Conservation (phyloP, 352 stramenopile genomes). For the Pythium utonaiense region DNA sequence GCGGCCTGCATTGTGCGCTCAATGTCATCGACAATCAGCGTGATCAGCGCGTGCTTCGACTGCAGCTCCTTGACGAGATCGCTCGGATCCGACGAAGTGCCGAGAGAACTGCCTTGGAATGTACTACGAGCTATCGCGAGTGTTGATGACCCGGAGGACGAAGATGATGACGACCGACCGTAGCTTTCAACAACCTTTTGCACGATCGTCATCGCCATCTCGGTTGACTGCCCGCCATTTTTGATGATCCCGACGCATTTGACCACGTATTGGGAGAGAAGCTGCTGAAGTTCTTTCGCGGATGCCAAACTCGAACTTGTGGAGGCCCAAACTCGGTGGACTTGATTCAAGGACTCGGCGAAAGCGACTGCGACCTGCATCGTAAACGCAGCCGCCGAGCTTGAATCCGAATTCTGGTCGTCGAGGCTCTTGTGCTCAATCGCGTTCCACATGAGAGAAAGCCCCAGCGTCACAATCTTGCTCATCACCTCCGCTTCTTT, state of each 20-base stretch:
- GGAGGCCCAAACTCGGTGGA: conserved; percentile 61
- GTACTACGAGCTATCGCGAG: conserved; percentile 31
- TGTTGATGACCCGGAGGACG: conserved; percentile 25
- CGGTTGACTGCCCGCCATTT: conserved; percentile 35
- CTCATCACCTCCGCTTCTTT: conserved; percentile 70
- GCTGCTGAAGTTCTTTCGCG: conserved; percentile 71
- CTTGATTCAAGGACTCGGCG: conserved; percentile 65
- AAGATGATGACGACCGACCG: conserved; percentile 23
- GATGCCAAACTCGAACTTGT: conserved; percentile 40
- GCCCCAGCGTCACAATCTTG: conserved; percentile 70
- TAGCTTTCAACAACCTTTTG: conserved; percentile 57
- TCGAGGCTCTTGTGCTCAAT: conserved; percentile 28
- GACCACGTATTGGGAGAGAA: conserved; percentile 65
- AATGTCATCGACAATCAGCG: conserved; percentile 56
- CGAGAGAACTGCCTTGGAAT: conserved; percentile 13
- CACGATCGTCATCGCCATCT: conserved; percentile 79
- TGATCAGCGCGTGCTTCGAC: conserved; percentile 51
- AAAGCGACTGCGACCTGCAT: conserved; percentile 53
- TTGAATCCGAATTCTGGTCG: conserved; percentile 1
- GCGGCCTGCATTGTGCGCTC: conserved; percentile 17
- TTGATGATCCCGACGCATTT: conserved; percentile 75
- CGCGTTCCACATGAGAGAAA: conserved; percentile 78
- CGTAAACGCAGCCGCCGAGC: conserved; percentile 20
- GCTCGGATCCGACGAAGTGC: conserved; percentile 28
- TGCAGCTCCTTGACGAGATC: conserved; percentile 72